These are phyloP conservation scores for Wallacemonas collosoma DNA, from an alignment of 208 protist genomes.

Conservation along the genomic window DNA sequence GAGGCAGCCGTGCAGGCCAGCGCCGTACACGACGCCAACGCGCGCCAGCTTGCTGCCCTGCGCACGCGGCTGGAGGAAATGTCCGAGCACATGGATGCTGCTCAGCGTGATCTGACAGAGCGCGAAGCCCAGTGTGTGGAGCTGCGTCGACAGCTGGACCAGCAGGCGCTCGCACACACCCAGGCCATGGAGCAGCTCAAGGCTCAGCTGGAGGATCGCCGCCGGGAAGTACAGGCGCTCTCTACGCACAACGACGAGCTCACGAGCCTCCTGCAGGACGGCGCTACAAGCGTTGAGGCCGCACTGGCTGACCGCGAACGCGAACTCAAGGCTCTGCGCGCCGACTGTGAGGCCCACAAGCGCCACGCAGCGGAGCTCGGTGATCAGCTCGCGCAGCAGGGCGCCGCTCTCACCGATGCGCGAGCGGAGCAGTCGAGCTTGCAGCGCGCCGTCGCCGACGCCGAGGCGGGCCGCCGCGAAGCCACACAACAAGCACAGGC, in stretches of 20 bases:
- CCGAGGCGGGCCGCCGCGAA: slow-evolving; percentile 10
- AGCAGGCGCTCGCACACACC: slow-evolving; percentile 13
- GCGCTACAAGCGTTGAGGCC: slow-evolving; percentile 49
- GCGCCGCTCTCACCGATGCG: slow-evolving; percentile 7
- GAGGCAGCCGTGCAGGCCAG: slow-evolving; percentile 25
- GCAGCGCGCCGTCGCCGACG: slow-evolving; percentile 8
- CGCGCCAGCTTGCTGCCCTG: slow-evolving; percentile 27
- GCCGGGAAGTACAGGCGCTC: slow-evolving; percentile 24
- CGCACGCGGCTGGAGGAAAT: slow-evolving; percentile 35
- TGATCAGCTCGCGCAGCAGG: slow-evolving; percentile 27
- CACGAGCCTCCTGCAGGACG: slow-evolving; percentile 45
- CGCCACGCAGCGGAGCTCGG: slow-evolving; percentile 30
- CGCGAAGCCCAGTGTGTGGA: slow-evolving; percentile 14
- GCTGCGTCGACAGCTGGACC: slow-evolving; percentile 7
- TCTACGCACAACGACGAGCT: slow-evolving; percentile 44
- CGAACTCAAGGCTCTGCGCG: slow-evolving; percentile 28
- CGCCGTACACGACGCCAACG: slow-evolving; percentile 25
- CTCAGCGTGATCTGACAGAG: slow-evolving; percentile 30
- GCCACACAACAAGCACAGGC: slow-evolving; percentile 26
- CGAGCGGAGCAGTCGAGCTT: slow-evolving; percentile 15
- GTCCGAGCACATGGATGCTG: slow-evolving; percentile 26
- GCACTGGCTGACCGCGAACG: slow-evolving; percentile 38
- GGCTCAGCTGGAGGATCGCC: slow-evolving; percentile 23
- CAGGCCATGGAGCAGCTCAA: slow-evolving; percentile 11
- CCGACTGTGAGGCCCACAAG: slow-evolving; percentile 32